A percentile compares a stretch with the other conserved stretches of the same genome.
phyloP scores from a whole-genome alignment of 2,329 filamentous ascomycete genomes.

The Lachnellula arida region DNA sequence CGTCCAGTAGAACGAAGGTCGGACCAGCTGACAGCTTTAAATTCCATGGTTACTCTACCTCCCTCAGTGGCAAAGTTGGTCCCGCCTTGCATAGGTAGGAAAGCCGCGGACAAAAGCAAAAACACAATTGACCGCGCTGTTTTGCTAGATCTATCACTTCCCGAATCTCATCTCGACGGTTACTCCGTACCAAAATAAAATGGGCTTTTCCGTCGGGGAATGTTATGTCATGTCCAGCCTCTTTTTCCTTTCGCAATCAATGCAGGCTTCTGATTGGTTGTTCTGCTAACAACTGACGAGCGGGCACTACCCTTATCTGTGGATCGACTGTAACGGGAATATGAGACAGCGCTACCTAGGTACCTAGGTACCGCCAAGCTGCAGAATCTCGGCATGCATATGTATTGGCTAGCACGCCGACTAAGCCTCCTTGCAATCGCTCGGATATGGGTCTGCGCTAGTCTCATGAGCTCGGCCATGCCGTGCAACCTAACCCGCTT shows the following conservation, averaged over 20 bases:
- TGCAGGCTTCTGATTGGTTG: constrained; percentile 2
- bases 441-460: not conserved
- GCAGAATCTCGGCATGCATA: not conserved
- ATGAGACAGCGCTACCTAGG: constrained; percentile 8
- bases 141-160: too few species aligned
- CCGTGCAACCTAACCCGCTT: constrained; percentile 1
- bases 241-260: not conserved
- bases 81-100: too few species aligned
- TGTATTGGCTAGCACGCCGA: too few species aligned
- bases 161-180: too few species aligned
- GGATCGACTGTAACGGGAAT: constrained; percentile 8
- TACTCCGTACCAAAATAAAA: too few species aligned
- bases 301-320: constrained; percentile 21
- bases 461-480: constrained; percentile 4
- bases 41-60: too few species aligned
- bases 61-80: too few species aligned
- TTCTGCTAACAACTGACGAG: not conserved
- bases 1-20: too few species aligned
- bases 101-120: too few species aligned
- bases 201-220: not conserved
- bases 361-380: not conserved
- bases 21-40: too few species aligned
- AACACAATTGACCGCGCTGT: too few species aligned
- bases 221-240: not conserved
- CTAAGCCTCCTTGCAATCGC: not conserved